A percentile compares a stretch with the other conserved stretches of the same genome.
These are phyloP conservation scores for Staphylotrichum longicolle DNA, from an alignment of 495 filamentous ascomycete genomes.

Conservation along the genomic window DNA sequence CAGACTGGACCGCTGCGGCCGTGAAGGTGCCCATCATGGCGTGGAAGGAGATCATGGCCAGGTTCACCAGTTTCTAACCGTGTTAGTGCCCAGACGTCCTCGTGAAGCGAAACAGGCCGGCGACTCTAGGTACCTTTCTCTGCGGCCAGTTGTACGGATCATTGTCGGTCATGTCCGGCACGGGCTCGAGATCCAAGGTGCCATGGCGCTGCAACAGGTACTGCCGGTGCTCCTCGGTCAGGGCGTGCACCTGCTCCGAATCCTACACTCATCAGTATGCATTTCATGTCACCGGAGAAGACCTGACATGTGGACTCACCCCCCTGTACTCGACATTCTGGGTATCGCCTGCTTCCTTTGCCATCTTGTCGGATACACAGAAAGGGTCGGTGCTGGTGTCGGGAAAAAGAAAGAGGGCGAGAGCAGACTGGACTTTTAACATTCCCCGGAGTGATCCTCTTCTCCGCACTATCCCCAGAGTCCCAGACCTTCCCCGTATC, in stretches of 20 bases:
- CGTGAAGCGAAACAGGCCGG: too few species aligned
- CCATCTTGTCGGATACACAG: not conserved
- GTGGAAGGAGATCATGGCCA: constrained; percentile 13
- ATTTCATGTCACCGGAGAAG: too few species aligned
- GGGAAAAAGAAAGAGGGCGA: not conserved
- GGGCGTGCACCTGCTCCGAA: not conserved
- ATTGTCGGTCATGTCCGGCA: constrained; percentile 10
- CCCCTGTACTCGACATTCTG: constrained; percentile 7
- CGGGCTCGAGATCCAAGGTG: constrained; percentile 12
- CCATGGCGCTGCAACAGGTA: constrained; percentile 14
- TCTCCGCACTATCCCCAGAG: constrained; percentile 3
- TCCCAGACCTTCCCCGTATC: constrained; percentile 9
- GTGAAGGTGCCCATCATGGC: constrained; percentile 15
- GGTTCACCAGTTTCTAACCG: constrained; percentile 2
- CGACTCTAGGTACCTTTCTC: not conserved
- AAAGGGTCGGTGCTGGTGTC: not conserved
- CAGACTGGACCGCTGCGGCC: constrained; percentile 1
- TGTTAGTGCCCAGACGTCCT: too few species aligned
- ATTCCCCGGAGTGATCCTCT: too few species aligned
- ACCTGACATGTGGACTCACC: not conserved
- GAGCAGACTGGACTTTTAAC: too few species aligned
- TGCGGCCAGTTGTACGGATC: constrained; percentile 13
- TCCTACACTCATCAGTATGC: not conserved
- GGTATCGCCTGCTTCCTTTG: not conserved
- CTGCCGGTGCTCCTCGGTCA: constrained; percentile 8